These are phyloP conservation scores for Trichoderma cornu-damae DNA, from an alignment of 2,329 filamentous ascomycete genomes.

Conservation along the genomic window DNA sequence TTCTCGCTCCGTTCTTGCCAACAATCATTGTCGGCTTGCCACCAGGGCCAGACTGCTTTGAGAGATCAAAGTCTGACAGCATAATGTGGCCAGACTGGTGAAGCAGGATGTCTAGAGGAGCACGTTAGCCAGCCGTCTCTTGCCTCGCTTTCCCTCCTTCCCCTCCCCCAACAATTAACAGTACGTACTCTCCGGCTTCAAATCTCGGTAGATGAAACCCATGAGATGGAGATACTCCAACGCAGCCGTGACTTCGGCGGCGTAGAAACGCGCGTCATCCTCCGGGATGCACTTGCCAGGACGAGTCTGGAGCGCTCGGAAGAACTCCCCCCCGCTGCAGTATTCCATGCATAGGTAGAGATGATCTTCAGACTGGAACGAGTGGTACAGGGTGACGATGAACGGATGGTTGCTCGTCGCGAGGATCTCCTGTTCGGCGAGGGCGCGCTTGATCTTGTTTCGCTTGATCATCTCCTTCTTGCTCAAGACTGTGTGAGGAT, in stretches of 20 bases:
- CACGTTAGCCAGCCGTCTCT: neutral
- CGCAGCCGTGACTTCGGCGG: constrained; percentile 92
- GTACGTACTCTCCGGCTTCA: constrained; percentile 91
- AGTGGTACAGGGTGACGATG: constrained; percentile 97
- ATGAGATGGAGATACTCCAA: constrained; percentile 96
- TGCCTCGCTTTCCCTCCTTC: neutral
- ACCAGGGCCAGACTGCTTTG: constrained; percentile 93
- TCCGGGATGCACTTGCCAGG: constrained; percentile 97
- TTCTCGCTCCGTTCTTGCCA: constrained; percentile 79
- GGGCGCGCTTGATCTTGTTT: constrained; percentile 98
- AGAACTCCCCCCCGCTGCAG: constrained; percentile 97
- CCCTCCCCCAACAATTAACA: no score
- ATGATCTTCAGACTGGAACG: constrained; percentile 98
- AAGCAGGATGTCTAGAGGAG: constrained; percentile 73
- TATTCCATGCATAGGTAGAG: constrained; percentile 99
- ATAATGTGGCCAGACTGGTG: constrained; percentile 99
- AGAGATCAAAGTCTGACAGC: constrained; percentile 97
- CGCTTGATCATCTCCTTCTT: constrained; percentile 99
- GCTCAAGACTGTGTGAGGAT: constrained; percentile 80
- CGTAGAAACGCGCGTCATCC: constrained; percentile 95
- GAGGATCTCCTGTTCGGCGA: constrained; percentile 96
- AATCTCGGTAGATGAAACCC: constrained; percentile 97
- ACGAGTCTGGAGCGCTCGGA: constrained; percentile 89
- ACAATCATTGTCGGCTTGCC: constrained; percentile 98
- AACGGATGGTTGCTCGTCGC: constrained; percentile 99